These are phyloP conservation scores for Kodamaea fungicola DNA, from an alignment of 1,139 yeast species.

Conservation along the genomic window DNA sequence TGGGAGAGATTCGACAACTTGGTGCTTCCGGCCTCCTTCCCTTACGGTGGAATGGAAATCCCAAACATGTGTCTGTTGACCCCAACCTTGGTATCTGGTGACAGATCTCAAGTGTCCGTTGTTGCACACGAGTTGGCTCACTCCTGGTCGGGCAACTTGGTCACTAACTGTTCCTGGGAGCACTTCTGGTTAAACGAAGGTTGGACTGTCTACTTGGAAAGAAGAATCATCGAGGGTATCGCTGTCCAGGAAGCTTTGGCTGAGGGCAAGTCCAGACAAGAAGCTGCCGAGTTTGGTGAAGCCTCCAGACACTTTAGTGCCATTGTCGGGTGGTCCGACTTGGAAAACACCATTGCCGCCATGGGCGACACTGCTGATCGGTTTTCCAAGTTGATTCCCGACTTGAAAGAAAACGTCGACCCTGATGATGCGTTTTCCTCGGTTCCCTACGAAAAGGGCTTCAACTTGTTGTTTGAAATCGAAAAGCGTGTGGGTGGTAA, in stretches of 20 bases:
- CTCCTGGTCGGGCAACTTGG: conserved; percentile 38
- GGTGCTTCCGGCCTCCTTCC: conserved; percentile 33
- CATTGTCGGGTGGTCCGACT: conserved; percentile 29
- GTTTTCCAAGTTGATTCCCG: conserved; percentile 28
- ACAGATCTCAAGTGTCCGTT: conserved; percentile 33
- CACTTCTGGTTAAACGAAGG: conserved; percentile 42
- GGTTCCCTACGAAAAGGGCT: conserved; percentile 38
- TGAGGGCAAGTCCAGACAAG: conserved; percentile 14
- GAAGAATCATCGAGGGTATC: conserved; percentile 32
- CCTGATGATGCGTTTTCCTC: conserved; percentile 37
- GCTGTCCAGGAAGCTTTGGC: conserved; percentile 24
- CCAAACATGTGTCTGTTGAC: conserved; percentile 38
- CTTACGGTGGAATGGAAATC: conserved; percentile 41
- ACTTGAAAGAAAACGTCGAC: conserved; percentile 17
- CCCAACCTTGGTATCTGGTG: conserved; percentile 33
- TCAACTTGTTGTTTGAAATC: conserved; percentile 66
- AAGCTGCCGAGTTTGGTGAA: conserved; percentile 26
- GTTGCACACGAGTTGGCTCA: conserved; percentile 41
- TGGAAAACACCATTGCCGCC: conserved; percentile 43
- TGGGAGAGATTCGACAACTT: conserved; percentile 33
- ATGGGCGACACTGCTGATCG: conserved; percentile 17
- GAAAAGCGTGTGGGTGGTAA: conserved; percentile 62
- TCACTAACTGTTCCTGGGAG: conserved; percentile 36
- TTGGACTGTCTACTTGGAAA: conserved; percentile 37
- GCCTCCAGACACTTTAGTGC: conserved; percentile 29